These are phyloP conservation scores for Aurifilum marmelostoma DNA, from an alignment of 2,329 filamentous ascomycete genomes.

Conservation along the genomic window DNA sequence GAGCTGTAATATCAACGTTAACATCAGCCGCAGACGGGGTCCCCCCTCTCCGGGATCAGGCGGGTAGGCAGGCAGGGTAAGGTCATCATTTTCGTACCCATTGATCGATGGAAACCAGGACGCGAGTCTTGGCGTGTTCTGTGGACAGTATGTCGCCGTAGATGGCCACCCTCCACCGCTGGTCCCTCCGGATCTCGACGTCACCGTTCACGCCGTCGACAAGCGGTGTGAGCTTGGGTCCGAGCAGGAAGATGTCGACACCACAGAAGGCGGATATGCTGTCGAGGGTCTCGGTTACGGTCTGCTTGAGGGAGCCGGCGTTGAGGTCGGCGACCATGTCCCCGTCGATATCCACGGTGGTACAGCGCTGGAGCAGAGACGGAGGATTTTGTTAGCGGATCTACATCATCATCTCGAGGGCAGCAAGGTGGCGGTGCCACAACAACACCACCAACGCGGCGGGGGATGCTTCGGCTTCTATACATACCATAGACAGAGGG, in stretches of 20 bases:
- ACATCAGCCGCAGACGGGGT: slow-evolving; percentile 38
- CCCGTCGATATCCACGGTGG: slow-evolving; percentile 90
- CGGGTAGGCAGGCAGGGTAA: background rate
- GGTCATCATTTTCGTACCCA: slow-evolving; percentile 60
- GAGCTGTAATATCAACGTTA: slow-evolving; percentile 52
- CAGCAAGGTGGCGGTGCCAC: slow-evolving; percentile 30
- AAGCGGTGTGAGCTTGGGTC: slow-evolving; percentile 82
- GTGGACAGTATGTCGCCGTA: slow-evolving; percentile 94
- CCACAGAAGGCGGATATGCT: slow-evolving; percentile 86
- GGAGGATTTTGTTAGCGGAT: slow-evolving; percentile 21
- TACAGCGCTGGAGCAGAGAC: slow-evolving; percentile 69
- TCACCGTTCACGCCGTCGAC: slow-evolving; percentile 76
- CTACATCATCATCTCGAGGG: slow-evolving; percentile 38
- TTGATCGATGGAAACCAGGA: slow-evolving; percentile 96
- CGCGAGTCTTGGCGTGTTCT: slow-evolving; percentile 94
- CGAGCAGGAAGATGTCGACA: slow-evolving; percentile 94
- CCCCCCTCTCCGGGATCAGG: background rate
- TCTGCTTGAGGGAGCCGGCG: slow-evolving; percentile 69
- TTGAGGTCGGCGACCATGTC: slow-evolving; percentile 79
- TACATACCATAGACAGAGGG: slow-evolving; percentile 85
- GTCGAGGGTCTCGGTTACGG: slow-evolving; percentile 83
- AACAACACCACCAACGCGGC: background rate
- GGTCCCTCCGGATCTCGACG: slow-evolving; percentile 81
- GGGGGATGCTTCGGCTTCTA: slow-evolving; percentile 14
- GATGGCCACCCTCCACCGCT: slow-evolving; percentile 88